Percentiles rank a stretch among this genome's conserved stretches.
Evolutionary conservation across 148 eudicot genomes (phyloP).

Genomic region (Tetragonia tetragonoides): DNA sequence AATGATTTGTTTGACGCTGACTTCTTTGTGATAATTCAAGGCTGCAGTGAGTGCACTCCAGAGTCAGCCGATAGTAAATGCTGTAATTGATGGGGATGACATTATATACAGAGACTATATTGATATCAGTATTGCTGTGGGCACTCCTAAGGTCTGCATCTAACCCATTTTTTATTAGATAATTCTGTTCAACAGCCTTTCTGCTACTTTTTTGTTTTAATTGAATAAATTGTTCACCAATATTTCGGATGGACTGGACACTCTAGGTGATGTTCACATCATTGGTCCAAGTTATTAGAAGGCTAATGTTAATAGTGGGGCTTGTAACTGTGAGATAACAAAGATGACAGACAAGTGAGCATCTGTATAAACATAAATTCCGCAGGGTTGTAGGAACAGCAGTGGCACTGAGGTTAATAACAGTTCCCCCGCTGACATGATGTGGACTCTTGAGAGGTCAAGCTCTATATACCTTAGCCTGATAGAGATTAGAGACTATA

Average conservation of each 20-base stretch:
- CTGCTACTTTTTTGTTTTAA: neutral
- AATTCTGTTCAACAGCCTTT: neutral
- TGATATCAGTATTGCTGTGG: slow-evolving; percentile 97
- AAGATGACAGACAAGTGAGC: neutral
- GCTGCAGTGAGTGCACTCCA: slow-evolving; percentile 93
- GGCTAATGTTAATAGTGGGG: neutral
- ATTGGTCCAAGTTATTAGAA: neutral
- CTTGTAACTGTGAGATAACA: neutral
- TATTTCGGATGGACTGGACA: neutral
- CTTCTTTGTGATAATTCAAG: slow-evolving; percentile 29
- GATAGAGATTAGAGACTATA: neutral
- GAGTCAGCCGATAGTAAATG: slow-evolving; percentile 85
- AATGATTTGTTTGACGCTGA: slow-evolving; percentile 3
- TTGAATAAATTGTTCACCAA: neutral
- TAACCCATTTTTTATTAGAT: slow-evolving; percentile 2
- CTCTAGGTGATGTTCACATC: neutral
- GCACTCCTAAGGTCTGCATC: slow-evolving; percentile 81
- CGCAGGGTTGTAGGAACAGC: neutral
- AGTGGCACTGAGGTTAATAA: neutral
- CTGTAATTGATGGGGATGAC: slow-evolving; percentile 95
- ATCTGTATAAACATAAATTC: neutral
- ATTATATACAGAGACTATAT: slow-evolving; percentile 88
- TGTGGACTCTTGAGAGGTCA: neutral
- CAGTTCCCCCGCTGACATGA: neutral
- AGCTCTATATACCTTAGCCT: neutral